Conservation (phyloP, 306 rosid genomes). For the Ochetophila trinervis region DNA sequence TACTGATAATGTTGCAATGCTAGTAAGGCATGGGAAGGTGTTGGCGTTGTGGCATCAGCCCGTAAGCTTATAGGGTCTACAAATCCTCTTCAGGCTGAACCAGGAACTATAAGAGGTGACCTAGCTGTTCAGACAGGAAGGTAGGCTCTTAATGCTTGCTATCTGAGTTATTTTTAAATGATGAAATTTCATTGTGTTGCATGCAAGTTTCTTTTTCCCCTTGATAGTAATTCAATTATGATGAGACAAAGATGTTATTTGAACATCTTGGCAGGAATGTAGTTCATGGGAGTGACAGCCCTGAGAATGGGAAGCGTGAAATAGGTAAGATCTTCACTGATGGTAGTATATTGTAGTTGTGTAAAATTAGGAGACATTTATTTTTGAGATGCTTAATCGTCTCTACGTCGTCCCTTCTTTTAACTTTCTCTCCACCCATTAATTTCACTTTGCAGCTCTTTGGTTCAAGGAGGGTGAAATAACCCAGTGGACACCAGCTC, state of each 20-base stretch:
- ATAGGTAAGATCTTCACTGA: constrained; percentile 43
- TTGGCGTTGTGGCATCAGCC: constrained; percentile 88
- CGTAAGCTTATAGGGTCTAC: constrained; percentile 95
- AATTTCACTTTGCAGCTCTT: constrained; percentile 48
- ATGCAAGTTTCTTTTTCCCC: neutral
- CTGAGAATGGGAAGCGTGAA: constrained; percentile 95
- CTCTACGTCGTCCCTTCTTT: neutral
- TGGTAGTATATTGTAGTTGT: no score
- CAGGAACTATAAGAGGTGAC: constrained; percentile 98
- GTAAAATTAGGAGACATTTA: no score
- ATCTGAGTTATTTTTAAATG: constrained; percentile 6
- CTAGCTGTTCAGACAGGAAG: constrained; percentile 91
- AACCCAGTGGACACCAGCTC: constrained; percentile 69
- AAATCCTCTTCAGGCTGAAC: constrained; percentile 93
- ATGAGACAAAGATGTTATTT: constrained; percentile 18
- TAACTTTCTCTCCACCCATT: neutral
- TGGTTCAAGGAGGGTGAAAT: constrained; percentile 95
- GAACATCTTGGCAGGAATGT: constrained; percentile 64
- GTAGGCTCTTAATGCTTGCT: constrained; percentile 34
- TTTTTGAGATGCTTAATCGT: no score
- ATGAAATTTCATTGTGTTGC: constrained; percentile 6
- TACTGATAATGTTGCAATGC: constrained; percentile 27
- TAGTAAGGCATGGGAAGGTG: constrained; percentile 97
- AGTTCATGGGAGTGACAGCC: constrained; percentile 98
- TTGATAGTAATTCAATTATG: constrained; percentile 15